A percentile compares a stretch with the other conserved stretches of the same genome.
Evolutionary conservation across 441 rosid species (phyloP).

Genomic region (Flueggea neowawraea): DNA sequence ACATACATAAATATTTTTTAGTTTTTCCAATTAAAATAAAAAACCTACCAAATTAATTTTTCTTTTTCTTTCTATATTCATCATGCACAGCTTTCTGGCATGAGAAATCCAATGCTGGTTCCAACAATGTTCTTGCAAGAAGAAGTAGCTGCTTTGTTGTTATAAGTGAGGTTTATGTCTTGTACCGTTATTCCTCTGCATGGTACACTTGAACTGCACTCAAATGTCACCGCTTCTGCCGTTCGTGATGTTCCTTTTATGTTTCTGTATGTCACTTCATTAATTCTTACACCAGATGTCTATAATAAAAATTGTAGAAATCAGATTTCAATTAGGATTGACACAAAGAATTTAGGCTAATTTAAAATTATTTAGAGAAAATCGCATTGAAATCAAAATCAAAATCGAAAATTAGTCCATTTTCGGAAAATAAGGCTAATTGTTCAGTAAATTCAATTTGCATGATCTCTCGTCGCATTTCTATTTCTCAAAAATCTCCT

Average conservation of each 20-base stretch:
- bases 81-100: conserved; percentile 33
- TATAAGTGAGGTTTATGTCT: conserved; percentile 28
- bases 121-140: conserved; percentile 31
- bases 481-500: too few relatives aligned
- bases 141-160: conserved; percentile 24
- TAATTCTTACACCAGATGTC: conserved; percentile 42
- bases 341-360: too few relatives aligned
- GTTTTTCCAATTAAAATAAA: neutral
- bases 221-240: conserved; percentile 26
- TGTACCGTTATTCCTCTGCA: conserved; percentile 30
- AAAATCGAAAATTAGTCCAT: too few relatives aligned
- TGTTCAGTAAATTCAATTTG: too few relatives aligned
- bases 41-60: too few relatives aligned
- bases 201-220: conserved; percentile 34
- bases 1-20: neutral
- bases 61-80: too few relatives aligned
- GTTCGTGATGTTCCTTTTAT: conserved; percentile 40
- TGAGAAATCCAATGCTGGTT: conserved; percentile 18
- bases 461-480: too few relatives aligned
- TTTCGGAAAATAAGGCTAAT: too few relatives aligned
- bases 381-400: too few relatives aligned
- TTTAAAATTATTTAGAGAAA: too few relatives aligned
- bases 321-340: too few relatives aligned
- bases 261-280: conserved; percentile 28
- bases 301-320: neutral